Evolutionary conservation across 2,329 filamentous ascomycete species (phyloP).

Genomic region (Trichophyton benhamiae): DNA sequence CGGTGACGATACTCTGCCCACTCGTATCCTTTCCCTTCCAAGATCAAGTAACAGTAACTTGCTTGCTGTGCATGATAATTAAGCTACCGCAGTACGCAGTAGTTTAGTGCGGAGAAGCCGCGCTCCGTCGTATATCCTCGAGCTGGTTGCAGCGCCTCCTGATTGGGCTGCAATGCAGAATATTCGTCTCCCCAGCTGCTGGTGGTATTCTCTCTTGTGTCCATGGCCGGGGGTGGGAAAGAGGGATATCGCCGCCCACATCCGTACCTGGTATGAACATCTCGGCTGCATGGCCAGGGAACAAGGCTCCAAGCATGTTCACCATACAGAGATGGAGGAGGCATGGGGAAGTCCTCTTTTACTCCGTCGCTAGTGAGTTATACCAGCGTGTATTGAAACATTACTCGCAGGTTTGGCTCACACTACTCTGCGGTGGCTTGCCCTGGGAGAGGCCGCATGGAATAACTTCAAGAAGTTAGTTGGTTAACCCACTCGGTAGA

Average conservation of each 20-base stretch:
- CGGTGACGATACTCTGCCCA: background rate
- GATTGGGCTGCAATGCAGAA: slow-evolving; percentile 3
- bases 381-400: background rate
- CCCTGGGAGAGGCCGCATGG: background rate
- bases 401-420: background rate
- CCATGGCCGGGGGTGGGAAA: background rate
- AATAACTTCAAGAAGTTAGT: no score
- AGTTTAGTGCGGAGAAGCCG: slow-evolving; percentile 4
- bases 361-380: background rate
- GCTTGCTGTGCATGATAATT: background rate
- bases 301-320: background rate
- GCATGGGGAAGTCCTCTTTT: no score
- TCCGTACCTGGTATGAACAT: slow-evolving; percentile 1
- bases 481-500: no score
- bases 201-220: background rate
- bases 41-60: no score
- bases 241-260: background rate
- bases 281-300: slow-evolving; percentile 1
- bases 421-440: background rate
- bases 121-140: background rate
- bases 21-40: background rate
- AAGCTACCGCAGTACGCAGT: slow-evolving; percentile 3
- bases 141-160: background rate
- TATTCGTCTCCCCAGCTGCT: background rate
- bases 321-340: background rate